Conservation (phyloP, 208 protist genomes). For the Novymonas esmeraldas region DNA sequence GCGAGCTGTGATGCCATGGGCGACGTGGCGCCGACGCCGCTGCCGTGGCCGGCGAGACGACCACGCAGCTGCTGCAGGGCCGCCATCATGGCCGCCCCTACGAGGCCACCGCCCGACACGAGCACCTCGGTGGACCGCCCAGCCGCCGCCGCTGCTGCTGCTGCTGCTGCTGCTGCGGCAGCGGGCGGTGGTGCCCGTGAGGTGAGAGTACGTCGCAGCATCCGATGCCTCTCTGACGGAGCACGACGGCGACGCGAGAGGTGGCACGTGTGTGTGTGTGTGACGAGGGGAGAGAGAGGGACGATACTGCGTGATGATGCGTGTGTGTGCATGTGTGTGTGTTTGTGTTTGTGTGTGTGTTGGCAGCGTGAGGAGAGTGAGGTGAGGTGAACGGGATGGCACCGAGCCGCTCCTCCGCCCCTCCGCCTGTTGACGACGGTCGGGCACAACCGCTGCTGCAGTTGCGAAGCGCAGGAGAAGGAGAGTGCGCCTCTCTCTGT, state of each 20-base stretch:
- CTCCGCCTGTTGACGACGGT: too few species aligned
- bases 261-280: too few species aligned
- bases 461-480: too few species aligned
- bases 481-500: too few species aligned
- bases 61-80: conserved; percentile 70
- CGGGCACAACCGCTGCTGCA: too few species aligned
- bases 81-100: conserved; percentile 74
- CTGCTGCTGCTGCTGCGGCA: too few species aligned
- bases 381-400: too few species aligned
- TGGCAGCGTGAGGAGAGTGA: neutral
- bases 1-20: conserved; percentile 39
- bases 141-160: too few species aligned
- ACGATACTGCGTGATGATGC: too few species aligned
- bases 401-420: too few species aligned
- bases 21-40: neutral
- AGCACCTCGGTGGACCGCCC: conserved; percentile 50
- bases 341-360: neutral
- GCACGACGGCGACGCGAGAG: too few species aligned
- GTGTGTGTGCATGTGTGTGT: neutral
- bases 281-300: too few species aligned
- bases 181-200: neutral
- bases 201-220: conserved; percentile 19
- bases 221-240: neutral
- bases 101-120: conserved; percentile 80
- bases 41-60: conserved; percentile 25